Evolutionary conservation across 2,329 filamentous ascomycete genomes (phyloP), one percentile per base, ranked within the genome.

Genomic region (Purpureocillium lavendulum): DNA sequence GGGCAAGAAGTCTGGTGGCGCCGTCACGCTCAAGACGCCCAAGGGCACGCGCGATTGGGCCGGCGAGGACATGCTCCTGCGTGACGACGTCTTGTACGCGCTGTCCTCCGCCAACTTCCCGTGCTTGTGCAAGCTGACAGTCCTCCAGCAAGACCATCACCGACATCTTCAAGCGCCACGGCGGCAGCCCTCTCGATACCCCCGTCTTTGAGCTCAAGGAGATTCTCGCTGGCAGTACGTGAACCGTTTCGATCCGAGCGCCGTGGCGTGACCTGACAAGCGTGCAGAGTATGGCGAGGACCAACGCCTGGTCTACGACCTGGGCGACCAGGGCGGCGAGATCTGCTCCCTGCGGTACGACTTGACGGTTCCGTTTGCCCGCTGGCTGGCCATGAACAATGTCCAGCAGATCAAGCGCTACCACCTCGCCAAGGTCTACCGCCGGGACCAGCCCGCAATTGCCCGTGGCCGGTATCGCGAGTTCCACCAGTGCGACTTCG

Each of bases 401-500:
- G 73, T 94, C 40, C 80, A 85, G 60, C 82, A 73, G 61, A 90
- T 95, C 67, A 95, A 94, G 70, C 78, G 90, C 55, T 96, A 94
- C 63, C 88, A 95, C 67, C 89, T 97, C 51, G 88, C 87, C 51
- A 95, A 95, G 67, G 89, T 95, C 47, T 69, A 69, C 57, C 62
- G 65, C 35, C 51, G 64, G 51, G 64, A 67, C 42, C 64, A 67
- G 45, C 64, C 64, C 11, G 59, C 87, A 45, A 87, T 96, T 67
- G 86, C 83, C 45, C 92, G 94, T 60, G 90, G 89, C 38, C 80
- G 89, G 39, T 92, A 95, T 84, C 78, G 90, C 55, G 90, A 96
- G 65, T 95, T 95, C 64, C 95, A 94, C 68, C 89, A 96, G 64
- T 96, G 89, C 67, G 90, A 97, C 65, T 94, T 96, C 57, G 89